Evolutionary conservation across 1,139 yeast species (phyloP), one percentile per base, ranked within the genome.

Genomic region (Diutina ranongensis): DNA sequence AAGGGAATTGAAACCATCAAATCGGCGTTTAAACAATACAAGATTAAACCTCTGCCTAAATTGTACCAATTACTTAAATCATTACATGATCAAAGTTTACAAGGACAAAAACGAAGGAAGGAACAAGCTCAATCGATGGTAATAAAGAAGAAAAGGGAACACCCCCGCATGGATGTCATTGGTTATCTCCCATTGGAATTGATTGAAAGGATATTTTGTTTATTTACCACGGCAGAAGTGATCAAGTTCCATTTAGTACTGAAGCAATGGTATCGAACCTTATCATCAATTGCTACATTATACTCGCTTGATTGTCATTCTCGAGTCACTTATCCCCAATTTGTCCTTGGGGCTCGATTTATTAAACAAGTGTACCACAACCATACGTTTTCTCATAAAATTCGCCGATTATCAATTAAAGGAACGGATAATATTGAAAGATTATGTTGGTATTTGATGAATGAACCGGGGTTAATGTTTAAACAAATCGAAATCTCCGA

Each of bases 31-130:
- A 38, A 38, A 7, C 42, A n/a, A 4, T 10, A 25, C 32, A 38
- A 38, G 21, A 25, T 38, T 15, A 38, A 38, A n/a, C 42, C 42
- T 3, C 42, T 27, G 21, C 42, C 42, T 3, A 38, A 13, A 2
- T 15, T 25, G 13, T 38, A 38, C 18, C 42, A 22, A 15, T 9
- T 10, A 8, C 42, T 38, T 2, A 35, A 38, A 15, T 12, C 20
- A 15, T 15, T 34, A n/a, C n/a, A n/a, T n/a, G n/a, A n/a, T n/a
- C n/a, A n/a, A n/a, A n/a, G n/a, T n/a, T n/a, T n/a, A n/a, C n/a
- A n/a, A n/a, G n/a, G n/a, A n/a, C n/a, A n/a, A n/a, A n/a, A n/a
- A n/a, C n/a, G n/a, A n/a, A n/a, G n/a, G n/a, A 25, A 25, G 28
- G 9, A 10, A 25, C 28, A 5, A 10, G 10, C 28, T 5, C 9